Base-by-base conservation (phyloP, 495 filamentous ascomycete genomes). In the Terfezia boudieri region DNA sequence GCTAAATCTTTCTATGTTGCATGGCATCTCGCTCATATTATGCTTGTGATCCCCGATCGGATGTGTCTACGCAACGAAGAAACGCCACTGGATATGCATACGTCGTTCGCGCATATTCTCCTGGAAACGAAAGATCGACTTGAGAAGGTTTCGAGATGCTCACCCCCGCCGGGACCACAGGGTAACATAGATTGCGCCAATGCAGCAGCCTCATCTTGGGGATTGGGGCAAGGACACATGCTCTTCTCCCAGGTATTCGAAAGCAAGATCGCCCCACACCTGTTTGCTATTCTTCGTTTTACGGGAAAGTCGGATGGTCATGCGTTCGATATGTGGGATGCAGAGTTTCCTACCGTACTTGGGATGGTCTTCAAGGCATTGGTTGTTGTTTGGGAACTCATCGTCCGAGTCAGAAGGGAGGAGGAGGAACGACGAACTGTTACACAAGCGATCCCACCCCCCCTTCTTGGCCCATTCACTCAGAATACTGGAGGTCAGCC, bases 281-380 rank as follows among this genome's bases (percentile, higher is more conserved):
- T 63, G 17, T 55, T 59, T 43, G 52, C 60, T 26, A 54, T 63
- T 53, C 61, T 63, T 32, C 53, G 57, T 14, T 59, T 60, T 32
- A 35, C 61, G 7, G 57, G 61, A 54, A 9, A 55, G 54, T 16
- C 52, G 60, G 50, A 56, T 17, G 59, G 36, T 49, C 59, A 62
- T 12, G 53, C 55, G 36, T 56, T 62, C 37, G 55, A 54, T 8
- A 53, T 53, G 11, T 57, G 60, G 51, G 61, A 61, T 32, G 58
- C 59, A 36, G 60, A 62, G 41, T 62, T 62, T 49, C 60, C 60
- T 2, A 61, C 61, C 10, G 36, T 62, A 2, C 55, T 56, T 1
- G 53, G 61, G 4, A 61, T 62, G 57, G 58, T 62, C n/a, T 62
- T 62, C 50, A 62, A 62, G 20, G 60, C 60, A 14, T 50, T 62